Evolutionary conservation across 2,329 filamentous ascomycete species (phyloP).

Genomic region (Botrytis galanthina): DNA sequence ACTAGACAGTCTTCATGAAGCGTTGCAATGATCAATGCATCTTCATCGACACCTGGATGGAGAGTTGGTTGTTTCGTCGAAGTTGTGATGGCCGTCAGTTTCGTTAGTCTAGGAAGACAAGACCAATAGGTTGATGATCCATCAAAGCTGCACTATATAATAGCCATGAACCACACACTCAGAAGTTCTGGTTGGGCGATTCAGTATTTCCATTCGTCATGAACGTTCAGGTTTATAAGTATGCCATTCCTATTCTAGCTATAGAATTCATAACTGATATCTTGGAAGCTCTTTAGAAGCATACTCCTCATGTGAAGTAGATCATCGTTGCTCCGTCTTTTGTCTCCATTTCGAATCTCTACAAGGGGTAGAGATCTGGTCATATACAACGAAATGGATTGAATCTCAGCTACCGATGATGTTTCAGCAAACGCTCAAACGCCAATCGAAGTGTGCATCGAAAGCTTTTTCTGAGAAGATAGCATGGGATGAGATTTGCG

Average conservation of each 20-base stretch:
- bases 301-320: constrained; percentile 40
- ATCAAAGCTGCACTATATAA: not conserved
- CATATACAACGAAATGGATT: constrained; percentile 53
- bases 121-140: not conserved
- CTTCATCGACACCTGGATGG: too few relatives aligned
- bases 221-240: constrained; percentile 37
- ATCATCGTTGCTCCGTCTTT: constrained; percentile 61
- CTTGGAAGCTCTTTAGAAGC: constrained; percentile 45
- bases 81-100: not conserved
- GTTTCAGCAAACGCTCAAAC: constrained; percentile 39
- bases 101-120: too few relatives aligned
- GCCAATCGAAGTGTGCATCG: constrained; percentile 33
- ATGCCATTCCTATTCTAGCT: constrained; percentile 50
- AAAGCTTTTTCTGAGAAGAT: constrained; percentile 66
- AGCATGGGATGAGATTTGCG: constrained; percentile 57
- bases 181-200: constrained; percentile 53
- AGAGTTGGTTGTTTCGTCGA: too few relatives aligned
- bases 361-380: constrained; percentile 49
- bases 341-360: constrained; percentile 54
- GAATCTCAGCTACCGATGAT: constrained; percentile 51
- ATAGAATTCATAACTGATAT: constrained; percentile 51
- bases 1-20: not conserved
- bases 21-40: too few relatives aligned
- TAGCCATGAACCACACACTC: not conserved
- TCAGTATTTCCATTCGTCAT: constrained; percentile 57